Conservation (phyloP, 2,329 filamentous ascomycete species). For the Ramularia endophylla region DNA sequence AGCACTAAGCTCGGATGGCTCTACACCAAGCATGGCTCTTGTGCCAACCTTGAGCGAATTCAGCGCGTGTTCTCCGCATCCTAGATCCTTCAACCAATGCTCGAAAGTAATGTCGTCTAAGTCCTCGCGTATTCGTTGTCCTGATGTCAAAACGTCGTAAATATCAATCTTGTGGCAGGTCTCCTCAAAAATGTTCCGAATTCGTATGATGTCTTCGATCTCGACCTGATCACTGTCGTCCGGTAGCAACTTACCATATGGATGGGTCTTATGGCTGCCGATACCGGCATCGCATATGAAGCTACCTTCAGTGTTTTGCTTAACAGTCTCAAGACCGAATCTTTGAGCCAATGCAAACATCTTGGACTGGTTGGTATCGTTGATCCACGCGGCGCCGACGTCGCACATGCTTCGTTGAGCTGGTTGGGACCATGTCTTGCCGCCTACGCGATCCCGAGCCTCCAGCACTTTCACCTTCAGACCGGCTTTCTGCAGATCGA, state of each 20-base stretch:
- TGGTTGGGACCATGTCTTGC: slow-evolving; percentile 43
- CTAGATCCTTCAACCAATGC: slow-evolving; percentile 32
- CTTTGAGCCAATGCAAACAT: slow-evolving; percentile 39
- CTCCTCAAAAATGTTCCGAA: slow-evolving; percentile 36
- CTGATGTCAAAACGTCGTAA: slow-evolving; percentile 20
- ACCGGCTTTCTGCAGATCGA: slow-evolving; percentile 24
- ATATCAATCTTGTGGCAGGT: slow-evolving; percentile 32
- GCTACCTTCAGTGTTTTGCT: slow-evolving; percentile 45
- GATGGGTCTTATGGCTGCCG: slow-evolving; percentile 29
- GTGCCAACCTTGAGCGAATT: slow-evolving; percentile 42
- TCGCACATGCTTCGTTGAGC: slow-evolving; percentile 38
- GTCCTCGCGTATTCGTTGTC: slow-evolving; percentile 18
- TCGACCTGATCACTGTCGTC: slow-evolving; percentile 12
- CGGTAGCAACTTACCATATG: slow-evolving; percentile 30
- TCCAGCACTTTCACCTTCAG: slow-evolving; percentile 27
- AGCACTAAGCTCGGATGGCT: slow-evolving; percentile 46
- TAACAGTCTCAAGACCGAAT: slow-evolving; percentile 41
- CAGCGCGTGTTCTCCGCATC: slow-evolving; percentile 30
- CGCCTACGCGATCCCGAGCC: slow-evolving; percentile 31
- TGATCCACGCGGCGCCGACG: slow-evolving; percentile 56
- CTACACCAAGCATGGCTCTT: slow-evolving; percentile 47
- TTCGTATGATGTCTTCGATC: slow-evolving; percentile 25
- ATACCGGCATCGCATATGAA: slow-evolving; percentile 39
- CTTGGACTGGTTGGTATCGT: slow-evolving; percentile 47
- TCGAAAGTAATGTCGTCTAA: slow-evolving; percentile 37